Evolutionary conservation across 1,139 yeast species (phyloP).

Genomic region (Taiozyma sp.): DNA sequence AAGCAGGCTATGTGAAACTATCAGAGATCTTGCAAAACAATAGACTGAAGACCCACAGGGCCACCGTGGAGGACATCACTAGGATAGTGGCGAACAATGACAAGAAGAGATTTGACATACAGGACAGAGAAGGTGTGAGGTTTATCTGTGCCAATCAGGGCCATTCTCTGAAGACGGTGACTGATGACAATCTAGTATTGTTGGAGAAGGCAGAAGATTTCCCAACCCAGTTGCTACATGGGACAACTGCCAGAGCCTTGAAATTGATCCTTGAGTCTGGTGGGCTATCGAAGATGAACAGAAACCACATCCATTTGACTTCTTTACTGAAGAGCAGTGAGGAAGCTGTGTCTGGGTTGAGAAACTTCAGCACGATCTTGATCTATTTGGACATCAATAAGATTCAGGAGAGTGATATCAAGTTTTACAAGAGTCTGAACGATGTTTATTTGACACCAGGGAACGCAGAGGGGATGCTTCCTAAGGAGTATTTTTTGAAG

Average conservation of each 20-base stretch:
- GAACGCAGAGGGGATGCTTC: slow-evolving; percentile 47
- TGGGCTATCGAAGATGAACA: slow-evolving; percentile 63
- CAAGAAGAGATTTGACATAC: slow-evolving; percentile 62
- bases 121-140: slow-evolving; percentile 17
- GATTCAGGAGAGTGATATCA: slow-evolving; percentile 42
- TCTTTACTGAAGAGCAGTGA: slow-evolving; percentile 31
- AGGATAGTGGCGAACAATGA: slow-evolving; percentile 60
- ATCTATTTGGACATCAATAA: slow-evolving; percentile 57
- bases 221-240: slow-evolving; percentile 62
- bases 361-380: slow-evolving; percentile 53
- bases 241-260: slow-evolving; percentile 59
- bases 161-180: slow-evolving; percentile 57
- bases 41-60: slow-evolving; percentile 50
- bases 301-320: slow-evolving; percentile 86
- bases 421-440: slow-evolving; percentile 62
- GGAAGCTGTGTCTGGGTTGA: slow-evolving; percentile 63
- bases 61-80: slow-evolving; percentile 53
- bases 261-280: slow-evolving; percentile 43
- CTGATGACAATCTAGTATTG: slow-evolving; percentile 35
- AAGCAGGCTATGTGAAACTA: slow-evolving; percentile 61
- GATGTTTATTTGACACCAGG: slow-evolving; percentile 74
- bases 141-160: slow-evolving; percentile 89
- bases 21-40: slow-evolving; percentile 50
- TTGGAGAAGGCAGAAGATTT: slow-evolving; percentile 28
- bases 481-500: slow-evolving; percentile 40